Percentiles rank a stretch among this genome's conserved stretches.
phyloP scores from a whole-genome alignment of 768 basidiomycete genomes.

The Suillus placidus region DNA sequence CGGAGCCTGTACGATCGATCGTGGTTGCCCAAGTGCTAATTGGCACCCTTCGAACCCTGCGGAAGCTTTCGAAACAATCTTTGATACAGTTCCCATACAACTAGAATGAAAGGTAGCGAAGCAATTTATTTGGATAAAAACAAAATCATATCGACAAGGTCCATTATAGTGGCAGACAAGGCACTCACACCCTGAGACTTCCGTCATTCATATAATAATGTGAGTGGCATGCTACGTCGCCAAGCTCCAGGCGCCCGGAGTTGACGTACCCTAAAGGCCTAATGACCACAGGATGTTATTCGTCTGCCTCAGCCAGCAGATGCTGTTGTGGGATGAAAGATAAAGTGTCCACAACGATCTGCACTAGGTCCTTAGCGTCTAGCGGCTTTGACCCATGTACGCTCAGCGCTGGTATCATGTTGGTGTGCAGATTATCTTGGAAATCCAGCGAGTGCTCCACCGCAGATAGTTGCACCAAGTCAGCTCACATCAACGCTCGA shows the following conservation, averaged over 20 bases:
- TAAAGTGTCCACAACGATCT: neutral
- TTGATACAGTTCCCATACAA: no score
- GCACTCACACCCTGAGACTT: no score
- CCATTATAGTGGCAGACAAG: no score
- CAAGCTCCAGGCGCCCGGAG: neutral
- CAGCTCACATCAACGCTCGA: neutral
- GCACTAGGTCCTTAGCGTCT: neutral
- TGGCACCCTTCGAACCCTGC: no score
- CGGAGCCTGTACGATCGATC: neutral
- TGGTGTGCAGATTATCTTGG: neutral
- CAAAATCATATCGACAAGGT: no score
- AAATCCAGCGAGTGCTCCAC: neutral
- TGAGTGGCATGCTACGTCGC: no score
- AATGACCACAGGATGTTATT: neutral
- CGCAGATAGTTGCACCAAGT: neutral
- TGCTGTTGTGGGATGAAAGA: neutral
- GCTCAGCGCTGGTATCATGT: neutral
- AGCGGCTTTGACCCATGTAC: neutral
- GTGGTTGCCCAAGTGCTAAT: neutral
- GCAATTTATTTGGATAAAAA: no score
- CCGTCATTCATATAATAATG: no score
- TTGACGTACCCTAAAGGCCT: no score
- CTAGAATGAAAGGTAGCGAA: no score
- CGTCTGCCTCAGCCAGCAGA: neutral
- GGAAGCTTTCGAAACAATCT: no score